Base-by-base conservation (phyloP, 2,329 filamentous ascomycete genomes). In the Mycosphaerella arachidis region DNA sequence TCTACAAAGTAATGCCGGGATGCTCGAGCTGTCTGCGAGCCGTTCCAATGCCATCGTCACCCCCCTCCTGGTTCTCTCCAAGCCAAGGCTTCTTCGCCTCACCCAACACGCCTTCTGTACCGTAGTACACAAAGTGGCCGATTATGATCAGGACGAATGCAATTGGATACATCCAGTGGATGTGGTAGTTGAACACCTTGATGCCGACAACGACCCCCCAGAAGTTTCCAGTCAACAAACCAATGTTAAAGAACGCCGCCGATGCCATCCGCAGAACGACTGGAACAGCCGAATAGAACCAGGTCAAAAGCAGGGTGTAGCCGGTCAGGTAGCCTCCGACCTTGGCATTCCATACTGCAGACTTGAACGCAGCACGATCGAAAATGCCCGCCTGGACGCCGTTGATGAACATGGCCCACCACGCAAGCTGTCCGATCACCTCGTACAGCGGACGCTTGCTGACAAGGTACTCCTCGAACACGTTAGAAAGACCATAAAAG, bases 171-270 rank as follows among this genome's bases (percentile, higher is more conserved):
- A 97, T 82, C 81, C 85, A 96, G 77, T 96, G 90, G 59, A 99
- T 85, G 45, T 76, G 76, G 68, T 89, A 84, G 48, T 88, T 85
- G 71, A 99, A 96, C 53, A 97, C 90, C 72, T 87, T 84, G 67
- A 95, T 85, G 53, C 94, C 94, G 68, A 99, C 93, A 67, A 95
- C 89, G 63, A 96, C 89, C 66, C 92, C 92, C 94, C 94, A 99
- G 79, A 97, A 97, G 77, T 96, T 97, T 68, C 87, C 91, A 1
- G 94, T 97, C 61, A 99, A 81, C 66, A 99, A 80, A 7, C 89
- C 93, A 70, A 97, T 96, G 76, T 99, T 96, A 81, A 97, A 95
- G 78, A 99, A 97, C 20, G 92, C 93, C 2, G 94, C 94, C 16
- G 86, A 90, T 30, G 89, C 89, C 79, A 97, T 89, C 66, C 94